Evolutionary conservation across 345 rosid genomes (phyloP), one percentile per base, ranked within the genome.

Genomic region (Clausena lansium): DNA sequence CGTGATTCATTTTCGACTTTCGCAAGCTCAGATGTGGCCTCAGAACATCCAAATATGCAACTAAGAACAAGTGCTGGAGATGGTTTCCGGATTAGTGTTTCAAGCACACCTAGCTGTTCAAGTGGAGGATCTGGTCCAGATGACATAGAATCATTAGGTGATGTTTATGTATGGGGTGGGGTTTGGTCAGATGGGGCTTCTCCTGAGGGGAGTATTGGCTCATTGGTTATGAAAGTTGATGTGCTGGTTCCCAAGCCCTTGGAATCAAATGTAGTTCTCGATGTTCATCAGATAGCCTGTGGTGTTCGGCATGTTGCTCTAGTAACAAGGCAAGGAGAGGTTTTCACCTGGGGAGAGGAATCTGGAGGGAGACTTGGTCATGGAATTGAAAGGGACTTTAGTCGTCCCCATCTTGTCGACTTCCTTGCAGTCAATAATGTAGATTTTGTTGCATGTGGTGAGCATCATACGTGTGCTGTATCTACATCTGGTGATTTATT

Each of bases 291-390:
- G 85, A 95, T 95, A 84, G 86, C 96, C 74, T 92, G 95, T 47
- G 99, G 99, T 20, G 86, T 81, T 64, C 87, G 94, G 36, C 99
- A 95, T 72, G 75, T 92, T 52, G 91, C 97, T 74, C 97, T 93
- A 66, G 94, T 95, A 72, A 95, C 99, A 7, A 93, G 91, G 83
- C 99, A 95, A 84, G 99, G 99, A 19, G 97, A 95, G 83, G 94
- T 94, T 45, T 95, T 94, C 84, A 90, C 99, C 20, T 95, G 99
- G 99, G 99, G 98, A 58, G 98, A 93, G 85, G 99, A 93, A 87
- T 87, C 86, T 73, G 97, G 97, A n/a, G 99, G 99, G 32, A 88
- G 97, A 84, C 97, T 95, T 62, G 99, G 98, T 55, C 98, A 93
- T 84, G 99, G 98, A 74, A 77, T 81, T 35, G 90, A 93, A 74